phyloP scores from a whole-genome alignment of 179 eudicot genomes.

The Camellia oleifera region DNA sequence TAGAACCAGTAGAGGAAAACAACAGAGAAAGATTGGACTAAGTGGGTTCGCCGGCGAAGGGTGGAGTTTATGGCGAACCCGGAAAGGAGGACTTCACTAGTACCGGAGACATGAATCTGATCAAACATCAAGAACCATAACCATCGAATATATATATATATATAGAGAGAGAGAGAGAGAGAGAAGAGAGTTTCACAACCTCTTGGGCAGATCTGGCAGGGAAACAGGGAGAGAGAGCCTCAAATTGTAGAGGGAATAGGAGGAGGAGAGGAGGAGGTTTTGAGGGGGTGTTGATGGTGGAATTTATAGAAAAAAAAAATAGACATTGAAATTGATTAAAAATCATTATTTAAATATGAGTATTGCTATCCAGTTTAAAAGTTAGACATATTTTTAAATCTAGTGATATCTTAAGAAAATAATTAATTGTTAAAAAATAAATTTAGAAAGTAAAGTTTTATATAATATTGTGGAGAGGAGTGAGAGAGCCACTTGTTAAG shows the following conservation, averaged over 20 bases:
- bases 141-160: not conserved
- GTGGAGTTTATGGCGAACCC: slow-evolving; percentile 54
- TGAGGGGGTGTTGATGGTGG: not conserved
- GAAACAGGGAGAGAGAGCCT: not conserved
- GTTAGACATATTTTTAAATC: no score
- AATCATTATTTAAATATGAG: not conserved
- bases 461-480: no score
- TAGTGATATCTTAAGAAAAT: no score
- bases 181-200: not conserved
- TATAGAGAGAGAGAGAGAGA: slow-evolving; percentile 7
- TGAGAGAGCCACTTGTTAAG: no score
- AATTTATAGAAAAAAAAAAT: not conserved
- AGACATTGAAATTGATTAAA: not conserved
- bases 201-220: not conserved
- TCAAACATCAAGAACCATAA: slow-evolving; percentile 12
- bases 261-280: slow-evolving; percentile 20
- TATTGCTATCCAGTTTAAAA: no score
- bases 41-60: slow-evolving; percentile 59
- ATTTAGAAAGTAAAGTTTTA: no score
- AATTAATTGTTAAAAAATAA: no score
- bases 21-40: slow-evolving; percentile 66
- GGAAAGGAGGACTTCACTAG: slow-evolving; percentile 70
- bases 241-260: not conserved
- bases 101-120: slow-evolving; percentile 52
- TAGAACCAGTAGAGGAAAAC: slow-evolving; percentile 81